Conservation (phyloP, 2,329 filamentous ascomycete genomes). For the Lasiodiplodia citricola region DNA sequence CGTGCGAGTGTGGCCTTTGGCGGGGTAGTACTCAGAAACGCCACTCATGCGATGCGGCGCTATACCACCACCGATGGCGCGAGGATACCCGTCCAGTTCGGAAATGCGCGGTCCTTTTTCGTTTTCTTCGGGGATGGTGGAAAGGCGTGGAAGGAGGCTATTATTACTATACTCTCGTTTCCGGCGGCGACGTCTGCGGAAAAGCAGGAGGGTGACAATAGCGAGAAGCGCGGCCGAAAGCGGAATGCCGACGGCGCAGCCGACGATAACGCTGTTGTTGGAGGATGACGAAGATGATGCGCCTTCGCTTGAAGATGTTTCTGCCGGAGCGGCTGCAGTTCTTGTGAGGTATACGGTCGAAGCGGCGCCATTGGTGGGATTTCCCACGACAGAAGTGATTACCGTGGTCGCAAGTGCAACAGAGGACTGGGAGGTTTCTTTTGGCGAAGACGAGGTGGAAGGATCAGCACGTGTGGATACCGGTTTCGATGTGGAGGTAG, state of each 20-base stretch:
- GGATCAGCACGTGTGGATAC: background rate
- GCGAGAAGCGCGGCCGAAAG: conserved; percentile 29
- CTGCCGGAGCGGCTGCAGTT: conserved; percentile 14
- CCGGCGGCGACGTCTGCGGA: conserved; percentile 29
- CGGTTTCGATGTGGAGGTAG: background rate
- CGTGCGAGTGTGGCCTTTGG: background rate
- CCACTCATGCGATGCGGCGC: background rate
- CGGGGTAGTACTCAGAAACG: background rate
- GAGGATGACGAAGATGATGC: background rate
- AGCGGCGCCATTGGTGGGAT: conserved; percentile 12
- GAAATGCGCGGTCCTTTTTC: conserved; percentile 5
- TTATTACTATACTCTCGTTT: no score
- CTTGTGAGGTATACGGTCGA: conserved; percentile 6
- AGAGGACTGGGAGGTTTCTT: background rate
- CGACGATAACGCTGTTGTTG: conserved; percentile 24
- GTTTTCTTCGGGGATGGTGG: background rate
- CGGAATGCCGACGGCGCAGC: conserved; percentile 29
- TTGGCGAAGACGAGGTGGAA: background rate
- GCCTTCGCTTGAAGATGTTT: background rate
- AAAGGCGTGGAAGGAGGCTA: background rate
- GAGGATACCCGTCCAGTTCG: conserved; percentile 20
- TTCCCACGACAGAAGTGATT: conserved; percentile 1
- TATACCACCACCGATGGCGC: conserved; percentile 12
- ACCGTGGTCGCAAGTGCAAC: background rate
- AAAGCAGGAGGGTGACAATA: conserved; percentile 25